phyloP scores from a whole-genome alignment of 768 basidiomycete genomes.

The Sutorius australiensis region DNA sequence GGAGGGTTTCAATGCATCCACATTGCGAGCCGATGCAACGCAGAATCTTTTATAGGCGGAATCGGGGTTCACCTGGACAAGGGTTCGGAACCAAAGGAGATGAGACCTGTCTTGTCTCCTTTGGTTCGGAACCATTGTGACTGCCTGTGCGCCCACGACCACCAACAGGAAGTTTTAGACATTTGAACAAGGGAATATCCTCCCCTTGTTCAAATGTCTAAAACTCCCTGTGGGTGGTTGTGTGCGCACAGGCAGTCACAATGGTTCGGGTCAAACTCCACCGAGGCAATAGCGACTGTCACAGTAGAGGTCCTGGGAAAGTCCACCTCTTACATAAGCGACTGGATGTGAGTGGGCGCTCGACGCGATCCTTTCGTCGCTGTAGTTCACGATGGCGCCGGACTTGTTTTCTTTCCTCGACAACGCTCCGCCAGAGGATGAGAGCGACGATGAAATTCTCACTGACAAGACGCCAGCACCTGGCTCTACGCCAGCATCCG shows the following conservation, averaged over 20 bases:
- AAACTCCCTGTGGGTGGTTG: no score
- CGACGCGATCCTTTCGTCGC: not conserved
- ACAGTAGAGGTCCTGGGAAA: not conserved
- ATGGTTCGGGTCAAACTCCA: no score
- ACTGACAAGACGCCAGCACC: not conserved
- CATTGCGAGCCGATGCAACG: not conserved
- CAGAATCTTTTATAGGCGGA: slow-evolving; percentile 15
- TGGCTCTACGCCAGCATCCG: not conserved
- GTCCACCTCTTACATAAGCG: slow-evolving; percentile 5
- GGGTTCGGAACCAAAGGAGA: not conserved
- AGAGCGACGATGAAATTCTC: slow-evolving; percentile 25
- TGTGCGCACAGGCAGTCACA: no score
- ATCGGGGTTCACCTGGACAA: slow-evolving; percentile 16
- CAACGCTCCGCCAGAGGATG: slow-evolving; percentile 19
- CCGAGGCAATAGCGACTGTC: no score
- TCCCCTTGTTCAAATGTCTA: no score
- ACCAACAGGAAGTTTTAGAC: no score
- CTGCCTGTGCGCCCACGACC: not conserved
- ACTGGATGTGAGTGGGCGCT: no score
- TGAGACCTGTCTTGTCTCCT: slow-evolving; percentile 15
- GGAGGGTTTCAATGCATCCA: not conserved
- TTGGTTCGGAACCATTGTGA: slow-evolving; percentile 13
- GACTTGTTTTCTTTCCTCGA: slow-evolving; percentile 33
- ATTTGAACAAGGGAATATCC: no score
- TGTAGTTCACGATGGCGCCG: slow-evolving; percentile 18